phyloP scores from a whole-genome alignment of 257 asterid genomes.

The Capsicum chinense region DNA sequence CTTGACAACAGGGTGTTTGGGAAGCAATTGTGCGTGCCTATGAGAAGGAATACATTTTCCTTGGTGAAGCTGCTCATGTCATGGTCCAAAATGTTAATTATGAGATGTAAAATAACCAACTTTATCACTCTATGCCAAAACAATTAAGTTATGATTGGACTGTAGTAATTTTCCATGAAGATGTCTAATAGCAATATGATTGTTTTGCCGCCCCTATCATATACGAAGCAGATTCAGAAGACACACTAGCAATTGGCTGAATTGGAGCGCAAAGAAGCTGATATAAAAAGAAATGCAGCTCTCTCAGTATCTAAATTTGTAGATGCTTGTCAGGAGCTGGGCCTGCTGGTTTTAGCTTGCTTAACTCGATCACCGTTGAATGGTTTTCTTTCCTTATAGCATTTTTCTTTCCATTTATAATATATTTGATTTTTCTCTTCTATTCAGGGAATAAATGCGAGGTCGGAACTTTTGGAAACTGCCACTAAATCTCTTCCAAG shows the following conservation, averaged over 20 bases:
- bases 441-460: conserved; percentile 79
- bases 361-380: background rate
- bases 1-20: conserved; percentile 81
- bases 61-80: conserved; percentile 94
- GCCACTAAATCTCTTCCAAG: conserved; percentile 76
- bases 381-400: background rate
- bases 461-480: conserved; percentile 79
- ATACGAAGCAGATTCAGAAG: conserved; percentile 93
- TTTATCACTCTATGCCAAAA: conserved; percentile 4
- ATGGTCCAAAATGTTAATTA: conserved; percentile 92
- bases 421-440: conserved; percentile 6
- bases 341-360: conserved; percentile 71
- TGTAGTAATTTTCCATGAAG: conserved; percentile 16
- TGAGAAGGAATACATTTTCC: conserved; percentile 83
- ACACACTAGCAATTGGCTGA: conserved; percentile 89
- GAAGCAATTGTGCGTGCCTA: conserved; percentile 81
- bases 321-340: conserved; percentile 95
- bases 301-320: conserved; percentile 85
- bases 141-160: conserved; percentile 4
- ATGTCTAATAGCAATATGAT: conserved; percentile 25
- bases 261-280: conserved; percentile 86
- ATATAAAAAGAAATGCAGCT: conserved; percentile 88
- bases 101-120: conserved; percentile 68
- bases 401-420: conserved; percentile 14
- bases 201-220: conserved; percentile 70